A percentile compares a stretch with the other conserved stretches of the same genome.
These are phyloP conservation scores for Hypomyces perniciosus DNA, from an alignment of 2,329 filamentous ascomycete species.

Conservation along the genomic window DNA sequence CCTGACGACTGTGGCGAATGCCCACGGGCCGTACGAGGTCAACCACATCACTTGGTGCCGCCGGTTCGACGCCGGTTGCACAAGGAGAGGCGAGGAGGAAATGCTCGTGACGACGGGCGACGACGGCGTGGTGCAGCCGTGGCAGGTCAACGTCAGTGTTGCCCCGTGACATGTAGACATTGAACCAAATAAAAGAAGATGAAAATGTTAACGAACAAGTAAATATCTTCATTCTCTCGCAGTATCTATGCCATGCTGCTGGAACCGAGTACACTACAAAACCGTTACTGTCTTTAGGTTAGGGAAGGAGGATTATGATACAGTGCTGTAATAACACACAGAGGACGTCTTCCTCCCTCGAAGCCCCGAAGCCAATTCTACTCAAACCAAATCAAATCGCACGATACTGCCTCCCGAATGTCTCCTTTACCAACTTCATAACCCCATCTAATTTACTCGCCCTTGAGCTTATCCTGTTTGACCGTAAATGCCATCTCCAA, in stretches of 20 bases:
- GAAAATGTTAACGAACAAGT: constrained; percentile 6
- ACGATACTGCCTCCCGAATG: neutral
- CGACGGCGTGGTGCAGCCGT: constrained; percentile 80
- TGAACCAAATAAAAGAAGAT: constrained; percentile 1
- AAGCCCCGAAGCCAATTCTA: constrained; percentile 6
- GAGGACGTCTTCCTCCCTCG: constrained; percentile 19
- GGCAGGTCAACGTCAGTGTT: constrained; percentile 48
- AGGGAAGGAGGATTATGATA: constrained; percentile 21
- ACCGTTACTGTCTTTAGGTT: neutral
- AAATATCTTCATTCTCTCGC: constrained; percentile 6
- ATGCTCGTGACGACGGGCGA: constrained; percentile 88
- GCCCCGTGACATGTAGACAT: neutral
- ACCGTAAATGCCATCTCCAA: constrained; percentile 60
- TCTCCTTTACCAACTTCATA: neutral
- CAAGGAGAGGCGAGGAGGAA: constrained; percentile 60
- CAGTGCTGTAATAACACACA: constrained; percentile 27
- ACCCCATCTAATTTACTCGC: constrained; percentile 40
- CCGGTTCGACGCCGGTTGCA: constrained; percentile 60
- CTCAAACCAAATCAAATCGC: neutral
- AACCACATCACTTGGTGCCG: constrained; percentile 89
- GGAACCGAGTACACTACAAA: neutral
- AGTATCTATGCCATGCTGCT: neutral
- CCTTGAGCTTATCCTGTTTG: constrained; percentile 64
- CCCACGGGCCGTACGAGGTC: constrained; percentile 88
- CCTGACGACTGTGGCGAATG: constrained; percentile 61